Evolutionary conservation across 176 grass and related monocot species (phyloP), one percentile per base, ranked within the genome.

Genomic region (Phragmites australis): DNA sequence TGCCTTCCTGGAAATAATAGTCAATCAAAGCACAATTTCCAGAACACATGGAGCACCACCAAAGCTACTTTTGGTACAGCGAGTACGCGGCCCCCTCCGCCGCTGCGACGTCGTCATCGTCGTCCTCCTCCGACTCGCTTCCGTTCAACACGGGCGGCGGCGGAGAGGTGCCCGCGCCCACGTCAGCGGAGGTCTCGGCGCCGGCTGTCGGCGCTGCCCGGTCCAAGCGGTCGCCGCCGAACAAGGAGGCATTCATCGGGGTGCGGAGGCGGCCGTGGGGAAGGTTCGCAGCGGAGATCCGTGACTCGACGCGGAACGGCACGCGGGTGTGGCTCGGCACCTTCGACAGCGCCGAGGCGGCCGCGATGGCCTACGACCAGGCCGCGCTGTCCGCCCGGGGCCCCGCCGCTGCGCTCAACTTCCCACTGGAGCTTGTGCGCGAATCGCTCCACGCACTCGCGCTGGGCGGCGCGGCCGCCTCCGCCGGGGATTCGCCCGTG

Each of bases 321-420:
- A 84, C 89, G 11, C 91, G 94, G 14, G 94, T 97, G 49, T 97
- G 94, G 94, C 91, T 97, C 9, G 94, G 94, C 11, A 97, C 94
- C 47, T 97, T 97, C 78, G 84, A 84, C 57, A 89, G 79, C 44
- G 94, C 94, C 45, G 91, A 97, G 78, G 88, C 75, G 40, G 94
- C 94, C 48, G 94, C 91, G 22, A 30, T 30, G 59, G 55, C 55
- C 55, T 58, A 58, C 55, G 55, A 58, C 55, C 55, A 58, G 55
- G 55, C 55, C 4, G 55, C 55, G 18, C 59, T 78, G 16, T 78
- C 75, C 1, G 41, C 17, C 9, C 41, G 74, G 6, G 74, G 74
- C 42, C 12, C 41, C 17, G 42, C 75, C 18, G 44, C 75, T 11
- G 59, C 44, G 44, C 75, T 78, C 44, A 78, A 78, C 44, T 78